Evolutionary conservation across 139 green algal species (phyloP).

Genomic region (Dunaliella sp.): DNA sequence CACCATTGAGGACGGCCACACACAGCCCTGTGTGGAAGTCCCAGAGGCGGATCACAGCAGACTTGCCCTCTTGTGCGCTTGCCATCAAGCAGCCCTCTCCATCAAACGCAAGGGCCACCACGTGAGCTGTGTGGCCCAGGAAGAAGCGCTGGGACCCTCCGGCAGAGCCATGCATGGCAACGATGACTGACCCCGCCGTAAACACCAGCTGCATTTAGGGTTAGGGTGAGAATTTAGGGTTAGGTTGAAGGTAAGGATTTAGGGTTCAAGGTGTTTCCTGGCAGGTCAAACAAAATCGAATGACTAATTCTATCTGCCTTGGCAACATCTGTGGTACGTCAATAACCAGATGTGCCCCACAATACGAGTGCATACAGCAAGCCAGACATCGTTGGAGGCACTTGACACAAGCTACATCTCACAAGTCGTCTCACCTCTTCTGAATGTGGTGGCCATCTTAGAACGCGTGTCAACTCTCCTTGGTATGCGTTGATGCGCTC

Average conservation of each 20-base stretch:
- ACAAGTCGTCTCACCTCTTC: too few species aligned
- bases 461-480: conserved; percentile 53
- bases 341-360: too few species aligned
- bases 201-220: conserved; percentile 60
- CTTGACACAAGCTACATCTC: too few species aligned
- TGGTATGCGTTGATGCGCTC: conserved; percentile 55
- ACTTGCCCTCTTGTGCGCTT: conserved; percentile 68
- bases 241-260: too few species aligned
- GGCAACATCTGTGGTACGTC: too few species aligned
- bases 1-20: conserved; percentile 54
- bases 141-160: conserved; percentile 55
- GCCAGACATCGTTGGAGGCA: too few species aligned
- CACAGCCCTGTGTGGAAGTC: conserved; percentile 53
- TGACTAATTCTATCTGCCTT: too few species aligned
- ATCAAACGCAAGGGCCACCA: conserved; percentile 60
- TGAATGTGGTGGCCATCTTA: conserved; percentile 47
- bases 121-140: conserved; percentile 55
- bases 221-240: too few species aligned
- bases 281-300: too few species aligned
- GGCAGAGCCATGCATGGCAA: conserved; percentile 45
- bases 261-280: too few species aligned
- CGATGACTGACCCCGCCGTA: conserved; percentile 45
- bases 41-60: conserved; percentile 71
- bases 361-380: too few species aligned
- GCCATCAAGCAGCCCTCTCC: conserved; percentile 54